Evolutionary conservation across 495 filamentous ascomycete genomes (phyloP).

Genomic region (Xylona heveae): DNA sequence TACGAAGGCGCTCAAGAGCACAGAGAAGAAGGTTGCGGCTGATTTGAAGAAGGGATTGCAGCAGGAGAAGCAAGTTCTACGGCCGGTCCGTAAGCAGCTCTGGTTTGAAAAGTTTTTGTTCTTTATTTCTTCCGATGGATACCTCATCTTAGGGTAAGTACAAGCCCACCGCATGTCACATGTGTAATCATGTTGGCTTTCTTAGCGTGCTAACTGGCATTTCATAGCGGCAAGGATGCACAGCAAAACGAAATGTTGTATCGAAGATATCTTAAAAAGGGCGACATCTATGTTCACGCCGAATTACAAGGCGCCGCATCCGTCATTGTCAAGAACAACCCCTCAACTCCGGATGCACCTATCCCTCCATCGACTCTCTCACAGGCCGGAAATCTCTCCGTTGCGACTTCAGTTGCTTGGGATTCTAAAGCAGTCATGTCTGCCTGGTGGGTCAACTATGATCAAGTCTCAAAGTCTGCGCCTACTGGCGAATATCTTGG

Average conservation of each 20-base stretch:
- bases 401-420: conserved; percentile 76
- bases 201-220: neutral
- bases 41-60: conserved; percentile 75
- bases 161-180: neutral
- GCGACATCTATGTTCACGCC: conserved; percentile 81
- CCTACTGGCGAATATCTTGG: conserved; percentile 59
- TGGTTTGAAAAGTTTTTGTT: conserved; percentile 97
- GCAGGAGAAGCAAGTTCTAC: conserved; percentile 75
- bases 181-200: conserved; percentile 1
- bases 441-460: conserved; percentile 78
- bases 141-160: conserved; percentile 47
- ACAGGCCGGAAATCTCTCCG: conserved; percentile 68
- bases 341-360: conserved; percentile 50
- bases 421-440: conserved; percentile 89
- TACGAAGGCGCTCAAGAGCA: conserved; percentile 64
- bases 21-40: conserved; percentile 65
- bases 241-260: conserved; percentile 89
- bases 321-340: conserved; percentile 70
- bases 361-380: conserved; percentile 81
- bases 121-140: conserved; percentile 92
- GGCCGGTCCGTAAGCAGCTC: conserved; percentile 56
- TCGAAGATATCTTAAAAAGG: conserved; percentile 59
- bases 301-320: conserved; percentile 68
- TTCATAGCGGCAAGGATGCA: conserved; percentile 48
- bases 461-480: conserved; percentile 72